Percentiles rank a stretch among this genome's conserved stretches.
Conservation (phyloP, 2,329 filamentous ascomycete genomes). For the Fusarium sp. region DNA sequence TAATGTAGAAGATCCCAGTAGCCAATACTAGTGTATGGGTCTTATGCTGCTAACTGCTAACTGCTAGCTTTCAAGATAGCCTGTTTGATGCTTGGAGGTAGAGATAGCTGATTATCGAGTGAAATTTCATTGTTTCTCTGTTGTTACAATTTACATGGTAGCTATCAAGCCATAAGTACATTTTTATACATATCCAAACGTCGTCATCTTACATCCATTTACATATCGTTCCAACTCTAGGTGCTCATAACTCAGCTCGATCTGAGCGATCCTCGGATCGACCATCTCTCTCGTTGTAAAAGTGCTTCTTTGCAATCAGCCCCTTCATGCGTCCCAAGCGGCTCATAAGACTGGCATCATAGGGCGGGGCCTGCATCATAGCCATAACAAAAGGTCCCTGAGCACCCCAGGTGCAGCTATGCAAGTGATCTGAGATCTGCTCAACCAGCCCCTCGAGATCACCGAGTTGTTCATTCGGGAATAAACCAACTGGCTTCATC, state of each 20-base stretch:
- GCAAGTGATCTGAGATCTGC: slow-evolving; percentile 47
- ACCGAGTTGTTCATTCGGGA: slow-evolving; percentile 56
- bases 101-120: too few relatives aligned
- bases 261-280: neutral
- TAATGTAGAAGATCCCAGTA: too few relatives aligned
- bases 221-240: neutral
- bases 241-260: neutral
- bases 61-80: too few relatives aligned
- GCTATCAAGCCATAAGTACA: too few relatives aligned
- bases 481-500: slow-evolving; percentile 72
- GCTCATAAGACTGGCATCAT: slow-evolving; percentile 41
- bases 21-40: too few relatives aligned
- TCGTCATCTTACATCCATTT: neutral
- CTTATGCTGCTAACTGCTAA: too few relatives aligned
- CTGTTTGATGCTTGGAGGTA: too few relatives aligned
- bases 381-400: slow-evolving; percentile 53
- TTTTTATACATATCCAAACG: neutral
- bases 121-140: too few relatives aligned
- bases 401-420: slow-evolving; percentile 49
- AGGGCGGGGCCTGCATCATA: slow-evolving; percentile 50
- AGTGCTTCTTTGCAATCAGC: slow-evolving; percentile 9
- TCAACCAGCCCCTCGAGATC: slow-evolving; percentile 39
- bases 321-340: slow-evolving; percentile 33
- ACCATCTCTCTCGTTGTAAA: neutral
- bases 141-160: too few relatives aligned